Evolutionary conservation across 1,284 basidiomycete genomes (phyloP).

Genomic region (Apiotrichum sp.): DNA sequence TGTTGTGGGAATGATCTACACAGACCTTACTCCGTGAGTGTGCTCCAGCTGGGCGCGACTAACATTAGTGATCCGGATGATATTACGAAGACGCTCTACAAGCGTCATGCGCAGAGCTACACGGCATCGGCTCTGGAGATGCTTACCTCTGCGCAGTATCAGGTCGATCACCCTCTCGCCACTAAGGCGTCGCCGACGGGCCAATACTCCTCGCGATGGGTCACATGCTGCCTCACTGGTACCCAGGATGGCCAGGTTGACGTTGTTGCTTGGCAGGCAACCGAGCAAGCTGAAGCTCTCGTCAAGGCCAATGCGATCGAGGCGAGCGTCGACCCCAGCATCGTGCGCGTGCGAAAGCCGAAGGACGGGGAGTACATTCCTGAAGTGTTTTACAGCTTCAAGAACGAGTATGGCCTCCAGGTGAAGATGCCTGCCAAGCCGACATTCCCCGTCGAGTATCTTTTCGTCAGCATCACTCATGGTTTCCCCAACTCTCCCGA

Average conservation of each 20-base stretch:
- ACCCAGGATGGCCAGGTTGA: constrained; percentile 87
- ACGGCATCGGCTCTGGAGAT: constrained; percentile 89
- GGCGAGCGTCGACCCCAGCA: constrained; percentile 89
- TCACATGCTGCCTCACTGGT: constrained; percentile 89
- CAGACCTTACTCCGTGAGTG: constrained; percentile 75
- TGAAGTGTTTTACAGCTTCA: constrained; percentile 97
- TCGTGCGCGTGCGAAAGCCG: constrained; percentile 70
- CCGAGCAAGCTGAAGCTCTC: constrained; percentile 93
- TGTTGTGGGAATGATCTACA: constrained; percentile 93
- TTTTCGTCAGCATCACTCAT: constrained; percentile 92
- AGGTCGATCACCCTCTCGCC: constrained; percentile 68
- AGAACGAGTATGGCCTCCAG: constrained; percentile 95
- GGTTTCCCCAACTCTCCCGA: constrained; percentile 89
- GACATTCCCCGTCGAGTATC: constrained; percentile 96
- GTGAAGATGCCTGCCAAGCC: constrained; percentile 99
- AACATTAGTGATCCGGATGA: constrained; percentile 57
- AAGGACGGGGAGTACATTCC: constrained; percentile 88
- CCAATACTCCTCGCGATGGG: constrained; percentile 78
- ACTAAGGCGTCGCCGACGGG: constrained; percentile 78
- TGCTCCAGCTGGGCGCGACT: not conserved
- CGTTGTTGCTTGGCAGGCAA: constrained; percentile 83
- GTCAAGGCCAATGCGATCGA: constrained; percentile 95
- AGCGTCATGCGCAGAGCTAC: constrained; percentile 91
- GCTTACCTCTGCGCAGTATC: constrained; percentile 82
- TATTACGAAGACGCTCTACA: constrained; percentile 77